Evolutionary conservation across 2,329 filamentous ascomycete species (phyloP), one percentile per base, ranked within the genome.

Genomic region (Talaromyces sp.): DNA sequence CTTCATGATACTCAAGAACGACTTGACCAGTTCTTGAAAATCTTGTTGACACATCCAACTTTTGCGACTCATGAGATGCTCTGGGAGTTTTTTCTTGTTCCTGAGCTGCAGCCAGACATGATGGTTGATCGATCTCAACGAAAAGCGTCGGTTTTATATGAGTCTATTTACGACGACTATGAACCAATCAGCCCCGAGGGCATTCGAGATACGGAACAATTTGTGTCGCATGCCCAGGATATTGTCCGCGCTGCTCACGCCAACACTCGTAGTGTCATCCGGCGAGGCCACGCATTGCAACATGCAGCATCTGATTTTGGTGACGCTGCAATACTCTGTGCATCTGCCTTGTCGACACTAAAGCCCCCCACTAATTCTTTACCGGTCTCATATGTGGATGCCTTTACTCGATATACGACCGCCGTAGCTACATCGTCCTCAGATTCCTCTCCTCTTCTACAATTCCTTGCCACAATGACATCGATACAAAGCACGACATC

Each of bases 41-140:
- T 92, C 19, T 83, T 99, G 64, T 82, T 99, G 27, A 82, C 85
- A 9, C 95, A 99, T 70, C 89, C 93, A 3, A 98, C 95, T 0
- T 97, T 99, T 71, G 85, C 91, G 0, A 96, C 91, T 0, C 96
- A 99, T 70, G 95, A 99, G 77, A 91, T 98, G 84, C 83, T 99
- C 2, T 99, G 95, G 96, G 95, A 99, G 69, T 99, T 99, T 77
- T 96, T 99, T 75, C 83, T 99, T 0, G 93, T 99, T 13, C 95
- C 95, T 1, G 95, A 99, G 67, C 86, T 99, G 55, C 91, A 96
- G 71, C 84, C 90, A 0, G 87, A 91, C 21, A 91, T 93, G 85
- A 93, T 98, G 82, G 89, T 90, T 58, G 89, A 96, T 73, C 86
- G 95, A 55, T 96, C 90, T 64, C 86, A 87, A 59, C 86, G 92